Conservation (phyloP, 805 yeast genomes). For the Candida cerambycidarum region DNA sequence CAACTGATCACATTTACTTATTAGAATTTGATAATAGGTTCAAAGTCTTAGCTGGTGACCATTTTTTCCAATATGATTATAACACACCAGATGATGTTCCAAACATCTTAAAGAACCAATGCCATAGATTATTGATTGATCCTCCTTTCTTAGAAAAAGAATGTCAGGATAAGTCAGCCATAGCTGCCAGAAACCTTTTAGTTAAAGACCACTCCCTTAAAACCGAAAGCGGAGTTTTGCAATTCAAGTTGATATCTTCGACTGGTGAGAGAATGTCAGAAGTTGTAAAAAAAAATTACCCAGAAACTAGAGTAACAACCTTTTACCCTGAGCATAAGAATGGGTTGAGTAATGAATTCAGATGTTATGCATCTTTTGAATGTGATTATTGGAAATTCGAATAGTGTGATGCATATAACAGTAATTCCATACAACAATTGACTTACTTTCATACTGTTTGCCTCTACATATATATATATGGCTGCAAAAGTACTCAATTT, state of each 20-base stretch:
- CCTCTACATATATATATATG: neutral
- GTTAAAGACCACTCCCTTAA: constrained; percentile 35
- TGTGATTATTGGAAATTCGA: constrained; percentile 62
- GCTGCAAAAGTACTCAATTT: constrained; percentile 6
- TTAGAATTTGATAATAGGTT: constrained; percentile 81
- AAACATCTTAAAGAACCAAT: constrained; percentile 53
- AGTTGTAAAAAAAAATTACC: constrained; percentile 60
- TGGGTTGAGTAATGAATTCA: constrained; percentile 83
- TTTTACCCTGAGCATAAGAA: constrained; percentile 80
- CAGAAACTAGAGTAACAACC: constrained; percentile 60
- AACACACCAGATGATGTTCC: constrained; percentile 65
- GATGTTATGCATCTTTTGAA: constrained; percentile 80
- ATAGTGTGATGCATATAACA: neutral
- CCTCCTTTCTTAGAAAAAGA: constrained; percentile 85
- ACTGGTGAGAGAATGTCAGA: constrained; percentile 88
- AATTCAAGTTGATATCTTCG: constrained; percentile 62
- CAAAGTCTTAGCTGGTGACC: constrained; percentile 66
- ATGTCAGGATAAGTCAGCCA: constrained; percentile 67
- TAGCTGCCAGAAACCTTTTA: constrained; percentile 58
- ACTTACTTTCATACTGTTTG: neutral
- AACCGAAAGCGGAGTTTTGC: constrained; percentile 40
- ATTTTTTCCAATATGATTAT: constrained; percentile 76
- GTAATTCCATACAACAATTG: neutral
- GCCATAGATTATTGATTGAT: constrained; percentile 74
- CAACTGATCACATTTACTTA: constrained; percentile 69